phyloP scores from a whole-genome alignment of 192 early-diverging fungal genomes.

The Fimicolochytrium jonesii region DNA sequence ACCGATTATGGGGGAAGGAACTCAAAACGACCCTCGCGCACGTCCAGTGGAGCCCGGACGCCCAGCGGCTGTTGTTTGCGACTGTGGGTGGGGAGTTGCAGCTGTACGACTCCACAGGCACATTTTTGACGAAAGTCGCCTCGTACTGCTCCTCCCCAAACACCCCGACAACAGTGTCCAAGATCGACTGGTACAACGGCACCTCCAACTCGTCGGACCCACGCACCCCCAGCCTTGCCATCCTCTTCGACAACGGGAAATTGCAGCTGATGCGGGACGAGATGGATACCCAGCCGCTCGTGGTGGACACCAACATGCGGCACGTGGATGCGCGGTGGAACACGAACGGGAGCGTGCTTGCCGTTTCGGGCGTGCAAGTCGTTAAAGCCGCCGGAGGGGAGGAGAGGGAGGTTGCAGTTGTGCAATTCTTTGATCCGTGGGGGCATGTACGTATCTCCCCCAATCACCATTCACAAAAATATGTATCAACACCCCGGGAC shows the following conservation, averaged over 20 bases:
- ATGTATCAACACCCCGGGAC: too few relatives aligned
- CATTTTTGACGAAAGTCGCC: too few relatives aligned
- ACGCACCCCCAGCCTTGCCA: constrained; percentile 47
- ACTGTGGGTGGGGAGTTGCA: constrained; percentile 47
- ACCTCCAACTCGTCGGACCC: constrained; percentile 44
- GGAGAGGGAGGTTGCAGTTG: constrained; percentile 52
- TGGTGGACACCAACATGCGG: constrained; percentile 52
- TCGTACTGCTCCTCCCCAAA: too few relatives aligned
- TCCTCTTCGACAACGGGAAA: constrained; percentile 56
- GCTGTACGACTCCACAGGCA: constrained; percentile 49
- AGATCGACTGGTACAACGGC: constrained; percentile 52
- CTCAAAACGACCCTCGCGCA: constrained; percentile 41
- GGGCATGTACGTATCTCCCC: constrained; percentile 39
- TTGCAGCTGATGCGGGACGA: constrained; percentile 57
- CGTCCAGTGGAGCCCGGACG: constrained; percentile 58
- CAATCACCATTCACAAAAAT: too few relatives aligned
- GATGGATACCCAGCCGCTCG: constrained; percentile 49
- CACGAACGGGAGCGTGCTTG: constrained; percentile 51
- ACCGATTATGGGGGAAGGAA: constrained; percentile 59
- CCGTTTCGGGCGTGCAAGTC: constrained; percentile 50
- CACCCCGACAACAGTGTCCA: too few relatives aligned
- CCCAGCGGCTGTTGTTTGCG: constrained; percentile 53
- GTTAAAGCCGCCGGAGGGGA: constrained; percentile 46
- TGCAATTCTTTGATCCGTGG: constrained; percentile 51
- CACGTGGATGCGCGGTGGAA: constrained; percentile 56